phyloP scores from a whole-genome alignment of 306 rosid genomes.

The Cicer cuneatum region DNA sequence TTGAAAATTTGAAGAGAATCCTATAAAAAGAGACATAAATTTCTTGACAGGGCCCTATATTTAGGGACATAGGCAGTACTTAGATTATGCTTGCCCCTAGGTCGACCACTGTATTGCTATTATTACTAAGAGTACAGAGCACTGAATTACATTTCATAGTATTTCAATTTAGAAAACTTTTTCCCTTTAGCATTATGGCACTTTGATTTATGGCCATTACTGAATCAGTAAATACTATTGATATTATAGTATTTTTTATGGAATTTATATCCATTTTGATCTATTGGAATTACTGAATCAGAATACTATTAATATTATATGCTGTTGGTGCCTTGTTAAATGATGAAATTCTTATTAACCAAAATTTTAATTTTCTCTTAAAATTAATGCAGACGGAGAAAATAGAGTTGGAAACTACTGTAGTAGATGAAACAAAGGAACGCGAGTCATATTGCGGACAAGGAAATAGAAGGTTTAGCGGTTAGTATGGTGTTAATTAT shows the following conservation, averaged over 20 bases:
- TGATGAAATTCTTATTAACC: constrained; percentile 22
- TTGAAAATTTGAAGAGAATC: neutral
- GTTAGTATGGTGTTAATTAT: constrained; percentile 58
- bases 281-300: neutral
- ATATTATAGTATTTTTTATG: constrained; percentile 19
- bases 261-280: constrained; percentile 2
- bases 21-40: neutral
- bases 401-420: constrained; percentile 97
- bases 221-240: constrained; percentile 20
- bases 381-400: constrained; percentile 76
- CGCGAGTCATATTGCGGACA: constrained; percentile 92
- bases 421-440: constrained; percentile 98
- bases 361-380: constrained; percentile 38
- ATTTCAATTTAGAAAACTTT: neutral
- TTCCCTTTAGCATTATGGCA: neutral
- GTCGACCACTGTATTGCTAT: neutral
- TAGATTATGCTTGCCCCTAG: constrained; percentile 25
- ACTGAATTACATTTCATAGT: constrained; percentile 3
- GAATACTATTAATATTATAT: neutral
- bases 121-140: neutral
- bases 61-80: neutral
- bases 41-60: neutral
- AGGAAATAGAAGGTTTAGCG: constrained; percentile 91
- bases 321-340: constrained; percentile 25
- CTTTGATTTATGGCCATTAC: neutral